A percentile compares a stretch with the other conserved stretches of the same genome.
These are phyloP conservation scores for Melocanna baccifera DNA, from an alignment of 176 grass and related monocot genomes.

Conservation along the genomic window DNA sequence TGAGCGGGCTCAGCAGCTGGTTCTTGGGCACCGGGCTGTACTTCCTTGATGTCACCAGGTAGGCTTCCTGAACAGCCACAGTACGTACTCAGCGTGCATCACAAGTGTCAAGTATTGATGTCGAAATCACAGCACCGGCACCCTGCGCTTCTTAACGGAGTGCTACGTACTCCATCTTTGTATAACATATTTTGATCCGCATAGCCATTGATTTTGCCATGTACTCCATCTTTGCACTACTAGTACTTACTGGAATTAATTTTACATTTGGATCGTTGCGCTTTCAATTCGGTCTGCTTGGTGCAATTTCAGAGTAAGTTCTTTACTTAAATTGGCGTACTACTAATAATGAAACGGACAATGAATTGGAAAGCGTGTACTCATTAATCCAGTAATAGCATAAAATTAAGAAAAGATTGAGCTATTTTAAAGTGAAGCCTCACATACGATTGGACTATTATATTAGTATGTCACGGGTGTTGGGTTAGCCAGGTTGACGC, in stretches of 20 bases:
- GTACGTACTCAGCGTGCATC: not conserved
- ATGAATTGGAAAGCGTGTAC: not conserved
- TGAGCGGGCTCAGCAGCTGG: slow-evolving; percentile 68
- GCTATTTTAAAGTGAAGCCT: not conserved
- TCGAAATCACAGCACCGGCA: not conserved
- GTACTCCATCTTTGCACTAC: not conserved
- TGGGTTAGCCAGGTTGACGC: not conserved
- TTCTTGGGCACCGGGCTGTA: slow-evolving; percentile 59
- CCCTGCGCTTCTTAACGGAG: not conserved
- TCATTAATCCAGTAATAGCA: not conserved
- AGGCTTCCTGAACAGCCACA: slow-evolving; percentile 53
- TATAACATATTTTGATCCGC: not conserved
- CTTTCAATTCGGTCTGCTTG: not conserved
- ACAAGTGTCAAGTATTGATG: not conserved
- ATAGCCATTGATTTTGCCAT: not conserved
- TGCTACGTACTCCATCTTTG: not conserved
- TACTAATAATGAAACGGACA: not conserved
- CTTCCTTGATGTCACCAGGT: slow-evolving; percentile 59
- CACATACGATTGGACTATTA: not conserved
- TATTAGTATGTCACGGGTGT: not conserved
- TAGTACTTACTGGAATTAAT: not conserved
- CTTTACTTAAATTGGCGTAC: not conserved
- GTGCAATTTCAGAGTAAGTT: not conserved
- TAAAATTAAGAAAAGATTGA: not conserved
- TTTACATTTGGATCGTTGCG: not conserved